phyloP scores from a whole-genome alignment of 164 flowering plant genomes.

The Vitis vinifera region ASM3070453v1 NC_081822.1:10060001-10060500 shows the following conservation, averaged over 20 bases:
- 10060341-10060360: constrained; percentile 33
- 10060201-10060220: too few relatives aligned
- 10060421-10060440: constrained; percentile 29
- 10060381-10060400: constrained; percentile 22
- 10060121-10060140: too few relatives aligned
- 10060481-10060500: constrained; percentile 25
- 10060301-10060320: constrained; percentile 28
- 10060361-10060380: constrained; percentile 35
- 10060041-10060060: too few relatives aligned
- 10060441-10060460: constrained; percentile 29
- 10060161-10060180: too few relatives aligned
- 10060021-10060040: background rate
- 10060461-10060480: constrained; percentile 20
- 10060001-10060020: background rate
- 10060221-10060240: background rate
- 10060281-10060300: constrained; percentile 28
- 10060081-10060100: too few relatives aligned
- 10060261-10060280: background rate
- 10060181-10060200: too few relatives aligned
- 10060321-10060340: constrained; percentile 48
- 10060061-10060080: too few relatives aligned
- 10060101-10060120: too few relatives aligned
- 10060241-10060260: background rate
- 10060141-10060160: too few relatives aligned
- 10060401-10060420: constrained; percentile 13